Percentiles rank a stretch among this genome's conserved stretches.
Conservation (phyloP, 129 eudicot species). For the Pittosporum tobira region DNA sequence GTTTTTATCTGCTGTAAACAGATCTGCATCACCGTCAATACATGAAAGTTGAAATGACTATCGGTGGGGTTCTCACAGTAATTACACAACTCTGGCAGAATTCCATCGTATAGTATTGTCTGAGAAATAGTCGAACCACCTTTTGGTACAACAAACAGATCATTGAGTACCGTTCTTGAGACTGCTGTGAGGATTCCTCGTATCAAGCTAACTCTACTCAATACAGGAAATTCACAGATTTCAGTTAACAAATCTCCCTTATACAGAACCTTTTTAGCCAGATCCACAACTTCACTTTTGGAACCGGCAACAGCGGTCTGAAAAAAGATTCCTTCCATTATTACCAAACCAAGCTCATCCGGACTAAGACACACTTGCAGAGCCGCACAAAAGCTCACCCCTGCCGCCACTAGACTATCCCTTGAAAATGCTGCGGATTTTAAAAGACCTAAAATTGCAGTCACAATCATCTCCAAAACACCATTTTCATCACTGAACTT, state of each 20-base stretch:
- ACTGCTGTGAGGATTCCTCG: conserved; percentile 89
- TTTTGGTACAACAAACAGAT: conserved; percentile 28
- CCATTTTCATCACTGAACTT: conserved; percentile 30
- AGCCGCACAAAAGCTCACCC: conserved; percentile 90
- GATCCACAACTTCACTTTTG: conserved; percentile 15
- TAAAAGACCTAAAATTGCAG: conserved; percentile 42
- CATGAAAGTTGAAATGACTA: conserved; percentile 90
- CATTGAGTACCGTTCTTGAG: conserved; percentile 67
- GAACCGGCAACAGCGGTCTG: conserved; percentile 17
- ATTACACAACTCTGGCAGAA: conserved; percentile 80
- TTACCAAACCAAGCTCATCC: conserved; percentile 73
- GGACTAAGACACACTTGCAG: conserved; percentile 62
- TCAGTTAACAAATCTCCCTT: conserved; percentile 51
- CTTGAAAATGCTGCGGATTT: conserved; percentile 74
- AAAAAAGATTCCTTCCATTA: conserved; percentile 55
- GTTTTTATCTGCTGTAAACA: conserved; percentile 95
- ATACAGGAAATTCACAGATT: conserved; percentile 37
- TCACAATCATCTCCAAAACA: conserved; percentile 50
- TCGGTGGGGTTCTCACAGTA: conserved; percentile 84
- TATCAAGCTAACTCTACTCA: conserved; percentile 85
- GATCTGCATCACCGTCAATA: conserved; percentile 92
- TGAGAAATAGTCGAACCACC: conserved; percentile 16
- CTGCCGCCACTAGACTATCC: conserved; percentile 97
- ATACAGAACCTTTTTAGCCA: conserved; percentile 38
- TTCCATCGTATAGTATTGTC: conserved; percentile 75